Evolutionary conservation across 345 rosid genomes (phyloP).

Genomic region (Eucalyptus caleyi): DNA sequence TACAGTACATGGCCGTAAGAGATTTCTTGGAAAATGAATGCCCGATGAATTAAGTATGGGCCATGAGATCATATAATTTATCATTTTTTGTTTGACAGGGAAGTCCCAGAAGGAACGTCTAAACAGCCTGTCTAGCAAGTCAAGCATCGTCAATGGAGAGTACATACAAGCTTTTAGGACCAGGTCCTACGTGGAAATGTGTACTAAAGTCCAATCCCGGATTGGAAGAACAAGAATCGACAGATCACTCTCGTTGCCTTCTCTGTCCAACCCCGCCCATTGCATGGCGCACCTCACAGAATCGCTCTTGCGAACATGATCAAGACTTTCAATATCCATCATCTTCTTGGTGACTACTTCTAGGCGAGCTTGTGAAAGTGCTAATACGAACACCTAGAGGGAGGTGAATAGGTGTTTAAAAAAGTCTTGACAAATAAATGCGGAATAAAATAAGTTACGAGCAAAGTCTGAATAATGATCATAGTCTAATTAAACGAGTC

Average conservation of each 20-base stretch:
- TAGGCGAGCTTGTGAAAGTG: slow-evolving; percentile 13
- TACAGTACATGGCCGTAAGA: neutral
- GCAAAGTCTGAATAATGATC: too few relatives aligned
- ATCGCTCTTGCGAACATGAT: slow-evolving; percentile 23
- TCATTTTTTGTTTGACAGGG: neutral
- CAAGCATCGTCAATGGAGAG: slow-evolving; percentile 53
- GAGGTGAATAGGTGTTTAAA: too few relatives aligned
- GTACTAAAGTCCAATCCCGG: slow-evolving; percentile 41
- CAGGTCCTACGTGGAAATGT: slow-evolving; percentile 53
- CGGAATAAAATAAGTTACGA: too few relatives aligned
- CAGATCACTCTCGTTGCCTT: slow-evolving; percentile 8
- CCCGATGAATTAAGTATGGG: neutral
- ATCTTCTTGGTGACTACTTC: slow-evolving; percentile 38
- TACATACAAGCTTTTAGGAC: slow-evolving; percentile 79
- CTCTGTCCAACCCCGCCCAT: neutral
- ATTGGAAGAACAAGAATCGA: neutral
- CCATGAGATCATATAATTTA: neutral
- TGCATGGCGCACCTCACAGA: slow-evolving; percentile 32
- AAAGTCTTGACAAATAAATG: too few relatives aligned
- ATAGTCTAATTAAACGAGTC: too few relatives aligned
- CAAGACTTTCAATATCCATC: slow-evolving; percentile 18
- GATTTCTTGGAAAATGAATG: neutral
- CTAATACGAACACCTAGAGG: too few relatives aligned
- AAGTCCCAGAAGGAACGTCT: neutral
- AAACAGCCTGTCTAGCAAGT: neutral